Evolutionary conservation across 176 grass and related monocot genomes (phyloP), one percentile per base, ranked within the genome.

Genomic region (Eragrostis nindensis): DNA sequence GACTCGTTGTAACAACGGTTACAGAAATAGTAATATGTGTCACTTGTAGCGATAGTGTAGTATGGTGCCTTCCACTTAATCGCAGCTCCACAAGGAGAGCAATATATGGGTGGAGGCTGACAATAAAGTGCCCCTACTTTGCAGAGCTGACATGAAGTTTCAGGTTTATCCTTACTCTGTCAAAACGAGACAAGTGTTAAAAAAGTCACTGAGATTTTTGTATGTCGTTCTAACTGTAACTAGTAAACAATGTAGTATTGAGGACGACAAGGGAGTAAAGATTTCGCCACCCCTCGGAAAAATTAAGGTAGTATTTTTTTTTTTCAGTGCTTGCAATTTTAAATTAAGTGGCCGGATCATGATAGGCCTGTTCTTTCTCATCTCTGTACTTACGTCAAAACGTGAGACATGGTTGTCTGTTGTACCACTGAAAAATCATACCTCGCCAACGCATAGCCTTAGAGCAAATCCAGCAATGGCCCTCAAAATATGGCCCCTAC

Each of bases 91-190:
- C 95, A 95, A 55, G 86, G 86, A 45, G 95, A 91, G 53, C 95
- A 98, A 87, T 98, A 95, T 92, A 95, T 98, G 36, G 92, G 95
- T 13, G 92, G 92, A 52, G 95, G 95, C 65, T 94, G 92, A 75
- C 94, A 98, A 64, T 88, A 89, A 76, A 94, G 95, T 81, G 94
- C 94, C 80, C 94, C 95, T 40, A 98, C 95, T 78, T 76, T 91
- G 71, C 95, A 98, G 50, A 98, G 90, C 78, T 98, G 95, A 75
- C 95, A 98, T 75, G 95, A 94, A 73, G 92, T 98, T 86, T 98
- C 95, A 78, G 88, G 92, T 88, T 98, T 98, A 66, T 86, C 88
- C 82, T 93, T 98, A 80, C 95, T 98, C 95, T 98, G 86, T 71
- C 69, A 87, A 80, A 92, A 53, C 36, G 61, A 6, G 72, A 17